Evolutionary conservation across 2,329 filamentous ascomycete genomes (phyloP), one percentile per base, ranked within the genome.

Genomic region (Arthrobotrys sphaeroides): DNA sequence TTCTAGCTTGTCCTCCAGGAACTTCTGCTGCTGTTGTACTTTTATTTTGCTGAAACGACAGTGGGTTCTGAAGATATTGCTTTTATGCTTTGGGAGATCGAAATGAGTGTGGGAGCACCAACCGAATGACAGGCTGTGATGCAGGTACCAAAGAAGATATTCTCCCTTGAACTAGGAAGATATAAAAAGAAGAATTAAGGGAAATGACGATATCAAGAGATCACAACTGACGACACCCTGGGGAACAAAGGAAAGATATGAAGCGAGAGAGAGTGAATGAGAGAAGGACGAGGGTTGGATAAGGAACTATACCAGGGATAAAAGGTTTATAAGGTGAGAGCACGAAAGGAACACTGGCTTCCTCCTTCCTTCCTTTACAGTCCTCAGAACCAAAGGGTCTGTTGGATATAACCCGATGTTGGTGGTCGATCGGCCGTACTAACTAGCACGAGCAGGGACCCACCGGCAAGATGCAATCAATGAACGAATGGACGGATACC

Each of bases 101-200:
- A 36, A 57, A 53, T 53, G 42, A 67, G 36, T 61, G 53, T 73
- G 70, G 70, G 70, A 67, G 45, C 61, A 74, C 55, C 62, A 74
- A 68, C 61, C 70, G 22, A 45, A 45, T 28, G 28, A n/a, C 24
- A 33, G 38, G n/a, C 36, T 20, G 51, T 43, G 40, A 74, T 28
- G 70, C 61, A 68, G 62, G 62, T 68, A 74, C 70, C 61, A 20
- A 24, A 42, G 36, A 13, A 24, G 33, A 43, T 24, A n/a, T 22
- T 31, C 16, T 18, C 13, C 10, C 13, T 55, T 31, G 40, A 49
- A 53, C 16, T 20, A 38, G 33, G 13, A 59, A 43, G 26, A 60
- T 60, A 60, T n/a, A 38, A 42, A 59, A 26, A 31, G 12, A 40
- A 40, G 3, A 6, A 6, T 16, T 16, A n/a, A 20, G 16, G 26